Percentiles rank a stretch among this genome's conserved stretches.
Evolutionary conservation across 768 basidiomycete genomes (phyloP).

Genomic region (Leccinum pellstonianum): DNA sequence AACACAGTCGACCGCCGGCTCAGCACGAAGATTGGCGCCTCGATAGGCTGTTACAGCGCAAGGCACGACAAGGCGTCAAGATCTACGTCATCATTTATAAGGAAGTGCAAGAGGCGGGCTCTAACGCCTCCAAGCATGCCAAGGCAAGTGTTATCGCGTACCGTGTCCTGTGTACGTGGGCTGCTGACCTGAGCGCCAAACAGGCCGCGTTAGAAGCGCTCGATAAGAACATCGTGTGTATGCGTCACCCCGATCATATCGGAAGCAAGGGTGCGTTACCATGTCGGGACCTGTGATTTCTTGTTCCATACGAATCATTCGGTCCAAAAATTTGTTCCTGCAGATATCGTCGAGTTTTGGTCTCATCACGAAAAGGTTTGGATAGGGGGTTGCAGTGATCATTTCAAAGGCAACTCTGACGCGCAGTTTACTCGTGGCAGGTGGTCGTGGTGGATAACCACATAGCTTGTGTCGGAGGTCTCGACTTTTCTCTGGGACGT

Average conservation of each 20-base stretch:
- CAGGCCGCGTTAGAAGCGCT: constrained; percentile 76
- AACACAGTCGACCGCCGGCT: constrained; percentile 69
- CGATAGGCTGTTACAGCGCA: constrained; percentile 79
- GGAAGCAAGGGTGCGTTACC: constrained; percentile 60
- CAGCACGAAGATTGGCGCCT: constrained; percentile 85
- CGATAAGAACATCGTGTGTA: constrained; percentile 83
- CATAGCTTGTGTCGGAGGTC: constrained; percentile 84
- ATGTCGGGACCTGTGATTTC: neutral
- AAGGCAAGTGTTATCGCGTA: constrained; percentile 43
- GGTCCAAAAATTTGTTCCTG: neutral
- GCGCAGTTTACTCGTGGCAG: constrained; percentile 17
- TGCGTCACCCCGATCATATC: constrained; percentile 91
- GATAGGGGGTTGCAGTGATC: neutral
- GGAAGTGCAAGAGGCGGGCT: constrained; percentile 93
- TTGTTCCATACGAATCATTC: neutral
- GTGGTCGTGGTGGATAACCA: constrained; percentile 88
- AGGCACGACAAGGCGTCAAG: constrained; percentile 91
- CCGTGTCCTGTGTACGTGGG: neutral
- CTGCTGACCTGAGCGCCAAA: neutral
- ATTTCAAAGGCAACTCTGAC: neutral
- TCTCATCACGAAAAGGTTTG: constrained; percentile 83
- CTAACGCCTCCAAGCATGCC: constrained; percentile 82
- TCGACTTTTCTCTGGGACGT: constrained; percentile 95
- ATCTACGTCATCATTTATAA: constrained; percentile 94
- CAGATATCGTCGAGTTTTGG: constrained; percentile 84